Evolutionary conservation across 805 yeast species (phyloP).

Genomic region (Starmerella bombicola): DNA sequence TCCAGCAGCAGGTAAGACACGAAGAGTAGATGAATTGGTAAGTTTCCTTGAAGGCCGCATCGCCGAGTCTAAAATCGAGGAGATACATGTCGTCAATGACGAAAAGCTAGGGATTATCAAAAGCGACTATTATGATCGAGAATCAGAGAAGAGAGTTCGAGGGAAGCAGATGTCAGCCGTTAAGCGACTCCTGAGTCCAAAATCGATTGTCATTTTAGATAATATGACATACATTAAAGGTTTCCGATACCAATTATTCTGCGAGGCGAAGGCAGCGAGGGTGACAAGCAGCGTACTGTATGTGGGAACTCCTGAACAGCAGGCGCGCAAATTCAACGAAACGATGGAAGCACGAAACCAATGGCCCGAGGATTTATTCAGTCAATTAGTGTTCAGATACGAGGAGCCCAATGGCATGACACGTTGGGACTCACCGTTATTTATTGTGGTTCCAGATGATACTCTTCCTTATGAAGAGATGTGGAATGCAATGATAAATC

Average conservation of each 20-base stretch:
- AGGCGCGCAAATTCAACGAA: constrained; percentile 54
- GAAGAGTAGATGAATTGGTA: constrained; percentile 50
- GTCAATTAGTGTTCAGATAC: constrained; percentile 65
- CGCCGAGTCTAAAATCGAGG: constrained; percentile 31
- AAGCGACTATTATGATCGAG: constrained; percentile 55
- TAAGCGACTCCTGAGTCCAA: constrained; percentile 58
- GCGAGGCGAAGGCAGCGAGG: constrained; percentile 76
- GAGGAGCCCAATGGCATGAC: constrained; percentile 84
- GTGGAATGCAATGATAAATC: constrained; percentile 35
- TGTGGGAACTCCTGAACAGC: constrained; percentile 53
- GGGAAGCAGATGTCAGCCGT: constrained; percentile 83
- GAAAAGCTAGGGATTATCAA: constrained; percentile 63
- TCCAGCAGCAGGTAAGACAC: constrained; percentile 76
- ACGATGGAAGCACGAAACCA: constrained; percentile 23
- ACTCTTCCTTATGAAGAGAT: constrained; percentile 51
- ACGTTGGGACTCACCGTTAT: constrained; percentile 90
- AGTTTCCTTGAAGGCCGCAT: constrained; percentile 38
- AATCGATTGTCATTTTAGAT: constrained; percentile 70
- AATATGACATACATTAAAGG: constrained; percentile 86
- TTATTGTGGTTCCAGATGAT: constrained; percentile 47
- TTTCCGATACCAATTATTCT: constrained; percentile 81
- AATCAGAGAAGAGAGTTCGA: constrained; percentile 66
- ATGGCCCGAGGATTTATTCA: constrained; percentile 58
- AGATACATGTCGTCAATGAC: constrained; percentile 62
- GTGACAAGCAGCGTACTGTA: constrained; percentile 79